Percentiles rank a stretch among this genome's conserved stretches.
Conservation (phyloP, 1,139 yeast genomes). For the Debaryomyces fabryi region DNA sequence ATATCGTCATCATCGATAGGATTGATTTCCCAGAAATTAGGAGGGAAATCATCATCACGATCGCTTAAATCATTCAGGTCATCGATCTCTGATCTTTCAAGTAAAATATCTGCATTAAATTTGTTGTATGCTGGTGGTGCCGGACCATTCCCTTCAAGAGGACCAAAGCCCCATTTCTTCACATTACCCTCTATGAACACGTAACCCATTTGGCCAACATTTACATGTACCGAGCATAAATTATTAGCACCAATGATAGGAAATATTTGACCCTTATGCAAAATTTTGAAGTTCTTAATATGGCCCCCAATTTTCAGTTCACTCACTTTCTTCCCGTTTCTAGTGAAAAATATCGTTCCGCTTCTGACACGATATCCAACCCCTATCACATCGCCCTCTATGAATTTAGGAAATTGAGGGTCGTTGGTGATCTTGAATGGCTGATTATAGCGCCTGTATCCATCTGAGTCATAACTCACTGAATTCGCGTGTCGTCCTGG, state of each 20-base stretch:
- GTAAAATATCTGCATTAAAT: slow-evolving; percentile 54
- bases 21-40: slow-evolving; percentile 52
- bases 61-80: slow-evolving; percentile 49
- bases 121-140: slow-evolving; percentile 65
- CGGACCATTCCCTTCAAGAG: slow-evolving; percentile 59
- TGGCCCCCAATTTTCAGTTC: slow-evolving; percentile 75
- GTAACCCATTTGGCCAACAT: slow-evolving; percentile 59
- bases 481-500: slow-evolving; percentile 60
- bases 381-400: slow-evolving; percentile 68
- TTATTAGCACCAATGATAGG: slow-evolving; percentile 59
- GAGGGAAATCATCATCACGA: slow-evolving; percentile 56
- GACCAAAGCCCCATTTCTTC: slow-evolving; percentile 68
- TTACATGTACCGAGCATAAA: slow-evolving; percentile 55
- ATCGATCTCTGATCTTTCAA: slow-evolving; percentile 58
- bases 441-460: slow-evolving; percentile 53
- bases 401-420: slow-evolving; percentile 49
- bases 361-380: slow-evolving; percentile 63
- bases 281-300: slow-evolving; percentile 46
- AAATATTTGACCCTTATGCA: slow-evolving; percentile 44
- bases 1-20: slow-evolving; percentile 17
- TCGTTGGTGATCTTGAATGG: slow-evolving; percentile 44
- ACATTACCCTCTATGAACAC: slow-evolving; percentile 64
- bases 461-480: slow-evolving; percentile 54
- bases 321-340: slow-evolving; percentile 68
- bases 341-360: slow-evolving; percentile 67